Conservation (phyloP, 129 eudicot genomes). For the Oenanthe sinensis region DNA sequence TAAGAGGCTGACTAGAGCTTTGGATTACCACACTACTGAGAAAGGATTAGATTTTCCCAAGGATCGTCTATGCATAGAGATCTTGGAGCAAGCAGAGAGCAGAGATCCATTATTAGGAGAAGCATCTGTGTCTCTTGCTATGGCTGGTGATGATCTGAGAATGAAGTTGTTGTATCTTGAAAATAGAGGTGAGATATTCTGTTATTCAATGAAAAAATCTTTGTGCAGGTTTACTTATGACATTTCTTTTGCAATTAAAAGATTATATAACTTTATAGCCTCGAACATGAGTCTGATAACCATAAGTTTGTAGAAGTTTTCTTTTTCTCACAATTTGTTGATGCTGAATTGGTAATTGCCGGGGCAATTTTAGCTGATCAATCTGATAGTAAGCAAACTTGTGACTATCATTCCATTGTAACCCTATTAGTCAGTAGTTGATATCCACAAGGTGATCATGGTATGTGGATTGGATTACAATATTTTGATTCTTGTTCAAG, state of each 20-base stretch:
- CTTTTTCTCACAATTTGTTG: background rate
- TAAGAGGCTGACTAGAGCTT: slow-evolving; percentile 73
- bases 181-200: slow-evolving; percentile 56
- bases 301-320: background rate
- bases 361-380: background rate
- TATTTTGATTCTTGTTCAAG: background rate
- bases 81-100: slow-evolving; percentile 94
- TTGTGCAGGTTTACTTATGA: background rate
- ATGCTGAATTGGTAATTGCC: background rate
- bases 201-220: background rate
- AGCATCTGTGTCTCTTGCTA: slow-evolving; percentile 88
- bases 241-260: background rate
- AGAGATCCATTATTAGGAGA: slow-evolving; percentile 92
- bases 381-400: background rate
- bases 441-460: background rate
- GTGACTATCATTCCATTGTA: background rate
- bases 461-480: background rate
- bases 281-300: background rate
- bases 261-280: background rate
- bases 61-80: slow-evolving; percentile 93
- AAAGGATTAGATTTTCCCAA: slow-evolving; percentile 60
- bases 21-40: slow-evolving; percentile 60
- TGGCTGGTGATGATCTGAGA: slow-evolving; percentile 86
- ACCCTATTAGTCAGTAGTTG: background rate
- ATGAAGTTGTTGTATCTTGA: slow-evolving; percentile 71